These are phyloP conservation scores for Podaxis sp. DNA, from an alignment of 768 basidiomycete genomes.

Conservation along the genomic window DNA sequence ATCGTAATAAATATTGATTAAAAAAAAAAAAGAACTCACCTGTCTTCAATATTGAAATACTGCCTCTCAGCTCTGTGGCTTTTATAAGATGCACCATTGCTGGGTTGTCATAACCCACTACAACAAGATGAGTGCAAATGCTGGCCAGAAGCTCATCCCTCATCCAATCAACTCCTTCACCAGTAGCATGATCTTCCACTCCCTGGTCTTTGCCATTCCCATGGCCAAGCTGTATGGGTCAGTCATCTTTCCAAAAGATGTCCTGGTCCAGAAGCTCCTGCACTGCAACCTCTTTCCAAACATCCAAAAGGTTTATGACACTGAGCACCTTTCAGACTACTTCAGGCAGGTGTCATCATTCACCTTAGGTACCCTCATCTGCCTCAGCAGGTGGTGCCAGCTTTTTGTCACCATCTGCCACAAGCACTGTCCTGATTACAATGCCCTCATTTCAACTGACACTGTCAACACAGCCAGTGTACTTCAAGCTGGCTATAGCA, in stretches of 20 bases:
- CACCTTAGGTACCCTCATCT: not conserved
- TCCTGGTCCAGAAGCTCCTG: not conserved
- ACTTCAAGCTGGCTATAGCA: conserved; percentile 26
- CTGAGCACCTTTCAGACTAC: not conserved
- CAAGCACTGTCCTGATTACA: conserved; percentile 14
- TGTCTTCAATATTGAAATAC: not conserved
- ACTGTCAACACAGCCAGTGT: conserved; percentile 21
- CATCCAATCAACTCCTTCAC: conserved; percentile 24
- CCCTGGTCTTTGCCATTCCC: not conserved
- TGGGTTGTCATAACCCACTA: conserved; percentile 6
- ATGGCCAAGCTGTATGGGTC: not conserved
- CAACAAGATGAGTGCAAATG: conserved; percentile 20
- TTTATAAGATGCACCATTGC: not conserved
- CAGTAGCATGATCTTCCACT: not conserved
- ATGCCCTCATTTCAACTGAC: conserved; percentile 3
- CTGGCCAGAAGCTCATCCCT: conserved; percentile 25
- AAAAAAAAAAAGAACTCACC: too few relatives aligned
- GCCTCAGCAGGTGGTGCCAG: conserved; percentile 14
- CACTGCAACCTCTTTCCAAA: not conserved
- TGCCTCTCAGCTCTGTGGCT: not conserved
- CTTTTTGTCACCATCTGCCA: conserved; percentile 24
- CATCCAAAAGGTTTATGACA: not conserved
- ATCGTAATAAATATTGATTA: too few relatives aligned
- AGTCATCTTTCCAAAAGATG: not conserved
- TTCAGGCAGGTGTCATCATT: not conserved